phyloP scores from a whole-genome alignment of 2,329 filamentous ascomycete species.

The Diaporthe sp. region DNA sequence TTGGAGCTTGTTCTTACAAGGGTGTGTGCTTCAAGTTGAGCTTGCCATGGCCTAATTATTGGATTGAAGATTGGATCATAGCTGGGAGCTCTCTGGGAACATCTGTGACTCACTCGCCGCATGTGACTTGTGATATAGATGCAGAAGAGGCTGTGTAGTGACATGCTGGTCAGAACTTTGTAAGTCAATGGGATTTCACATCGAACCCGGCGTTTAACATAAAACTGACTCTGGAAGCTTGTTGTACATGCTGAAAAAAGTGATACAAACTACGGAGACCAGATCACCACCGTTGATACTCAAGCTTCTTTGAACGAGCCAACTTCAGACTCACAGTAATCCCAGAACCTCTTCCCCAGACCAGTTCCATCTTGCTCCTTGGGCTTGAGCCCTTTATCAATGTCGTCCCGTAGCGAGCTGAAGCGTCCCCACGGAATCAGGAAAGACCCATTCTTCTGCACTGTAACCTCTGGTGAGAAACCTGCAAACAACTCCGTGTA shows the following conservation, averaged over 20 bases:
- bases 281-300: not conserved
- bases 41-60: not conserved
- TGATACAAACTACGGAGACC: not conserved
- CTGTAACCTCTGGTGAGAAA: slow-evolving; percentile 56
- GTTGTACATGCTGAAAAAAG: not conserved
- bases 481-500: slow-evolving; percentile 63
- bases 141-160: not conserved
- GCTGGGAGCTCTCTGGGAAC: not conserved
- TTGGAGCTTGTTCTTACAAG: not conserved
- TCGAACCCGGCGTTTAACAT: not conserved
- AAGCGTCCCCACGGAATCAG: slow-evolving; percentile 39
- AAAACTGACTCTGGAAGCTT: not conserved
- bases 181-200: not conserved
- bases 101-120: not conserved
- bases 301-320: not conserved
- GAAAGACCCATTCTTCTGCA: slow-evolving; percentile 47
- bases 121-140: too few species aligned
- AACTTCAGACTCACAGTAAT: slow-evolving; percentile 20
- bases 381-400: not conserved
- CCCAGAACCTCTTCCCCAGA: slow-evolving; percentile 3
- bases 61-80: not conserved
- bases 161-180: not conserved
- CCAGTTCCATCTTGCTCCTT: slow-evolving; percentile 13
- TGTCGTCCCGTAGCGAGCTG: slow-evolving; percentile 10
- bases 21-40: not conserved